These are phyloP conservation scores for Lachnum nothofagi DNA, from an alignment of 2,329 filamentous ascomycete species.

Conservation along the genomic window DNA sequence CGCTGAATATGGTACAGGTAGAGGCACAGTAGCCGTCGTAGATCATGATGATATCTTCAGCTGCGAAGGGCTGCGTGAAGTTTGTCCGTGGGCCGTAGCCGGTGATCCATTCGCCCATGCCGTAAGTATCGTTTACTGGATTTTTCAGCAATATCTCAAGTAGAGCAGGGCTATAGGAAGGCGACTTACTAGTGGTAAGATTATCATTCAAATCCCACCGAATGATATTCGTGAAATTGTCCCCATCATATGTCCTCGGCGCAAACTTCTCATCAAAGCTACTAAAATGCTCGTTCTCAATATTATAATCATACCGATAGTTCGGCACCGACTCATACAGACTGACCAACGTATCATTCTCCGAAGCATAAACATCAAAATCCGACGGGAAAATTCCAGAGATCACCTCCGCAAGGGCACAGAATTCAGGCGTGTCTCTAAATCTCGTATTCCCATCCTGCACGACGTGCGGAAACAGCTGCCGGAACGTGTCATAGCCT, in stretches of 20 bases:
- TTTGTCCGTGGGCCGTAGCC: constrained; percentile 31
- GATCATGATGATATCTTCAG: constrained; percentile 38
- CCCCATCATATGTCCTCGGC: constrained; percentile 20
- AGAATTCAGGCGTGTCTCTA: background rate
- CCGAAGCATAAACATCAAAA: background rate
- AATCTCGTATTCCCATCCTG: constrained; percentile 4
- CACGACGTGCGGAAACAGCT: constrained; percentile 4
- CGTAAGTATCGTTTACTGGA: constrained; percentile 17
- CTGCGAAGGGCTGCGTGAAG: constrained; percentile 35
- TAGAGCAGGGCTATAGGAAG: background rate
- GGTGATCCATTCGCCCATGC: constrained; percentile 30
- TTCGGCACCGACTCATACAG: constrained; percentile 12
- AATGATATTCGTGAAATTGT: constrained; percentile 23
- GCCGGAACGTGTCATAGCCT: constrained; percentile 3
- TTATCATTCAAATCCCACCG: constrained; percentile 28
- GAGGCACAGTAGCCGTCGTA: constrained; percentile 53
- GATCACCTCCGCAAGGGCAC: background rate
- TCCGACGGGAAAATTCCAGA: background rate
- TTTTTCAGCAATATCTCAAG: background rate
- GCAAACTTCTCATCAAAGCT: constrained; percentile 27
- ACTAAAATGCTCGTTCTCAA: constrained; percentile 23
- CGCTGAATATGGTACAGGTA: constrained; percentile 52
- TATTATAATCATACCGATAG: constrained; percentile 14
- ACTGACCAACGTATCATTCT: background rate
- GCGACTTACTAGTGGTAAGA: constrained; percentile 15